These are phyloP conservation scores for Geotrichum ghanense DNA, from an alignment of 805 yeast species.

Conservation along the genomic window DNA sequence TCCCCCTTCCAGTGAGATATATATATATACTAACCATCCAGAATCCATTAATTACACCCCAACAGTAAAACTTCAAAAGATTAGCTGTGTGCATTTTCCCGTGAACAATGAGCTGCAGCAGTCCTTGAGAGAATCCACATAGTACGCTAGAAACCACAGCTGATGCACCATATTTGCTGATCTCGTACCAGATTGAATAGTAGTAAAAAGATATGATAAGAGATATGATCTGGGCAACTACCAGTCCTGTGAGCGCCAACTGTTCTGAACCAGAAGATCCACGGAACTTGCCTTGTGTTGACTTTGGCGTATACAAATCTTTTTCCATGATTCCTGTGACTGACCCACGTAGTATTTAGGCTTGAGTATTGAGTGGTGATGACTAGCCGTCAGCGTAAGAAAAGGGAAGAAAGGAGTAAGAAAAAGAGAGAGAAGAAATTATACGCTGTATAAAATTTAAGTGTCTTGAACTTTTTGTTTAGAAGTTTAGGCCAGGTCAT, in stretches of 20 bases:
- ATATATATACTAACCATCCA: slow-evolving; percentile 24
- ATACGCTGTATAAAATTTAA: too few relatives aligned
- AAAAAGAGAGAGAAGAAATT: too few relatives aligned
- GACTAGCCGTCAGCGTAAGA: too few relatives aligned
- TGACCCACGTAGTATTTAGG: background rate
- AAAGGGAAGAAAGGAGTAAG: too few relatives aligned
- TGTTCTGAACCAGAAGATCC: background rate
- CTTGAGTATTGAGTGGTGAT: too few relatives aligned
- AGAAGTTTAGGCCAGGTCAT: too few relatives aligned
- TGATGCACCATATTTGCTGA: slow-evolving; percentile 22
- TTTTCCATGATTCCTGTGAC: background rate
- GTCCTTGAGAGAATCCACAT: slow-evolving; percentile 25
- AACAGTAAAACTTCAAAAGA: slow-evolving; percentile 24
- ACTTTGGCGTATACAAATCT: background rate
- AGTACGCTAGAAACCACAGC: slow-evolving; percentile 21
- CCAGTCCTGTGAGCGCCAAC: background rate
- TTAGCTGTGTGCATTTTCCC: slow-evolving; percentile 6
- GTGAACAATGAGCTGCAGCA: slow-evolving; percentile 18
- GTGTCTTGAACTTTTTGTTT: too few relatives aligned
- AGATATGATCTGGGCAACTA: background rate
- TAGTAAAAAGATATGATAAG: background rate
- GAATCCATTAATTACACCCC: slow-evolving; percentile 27
- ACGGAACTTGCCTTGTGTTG: background rate
- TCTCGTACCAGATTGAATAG: slow-evolving; percentile 6
- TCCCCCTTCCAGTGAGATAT: background rate